Evolutionary conservation across 2,329 filamentous ascomycete genomes (phyloP).

Genomic region (Paramyrothecium roridum): DNA sequence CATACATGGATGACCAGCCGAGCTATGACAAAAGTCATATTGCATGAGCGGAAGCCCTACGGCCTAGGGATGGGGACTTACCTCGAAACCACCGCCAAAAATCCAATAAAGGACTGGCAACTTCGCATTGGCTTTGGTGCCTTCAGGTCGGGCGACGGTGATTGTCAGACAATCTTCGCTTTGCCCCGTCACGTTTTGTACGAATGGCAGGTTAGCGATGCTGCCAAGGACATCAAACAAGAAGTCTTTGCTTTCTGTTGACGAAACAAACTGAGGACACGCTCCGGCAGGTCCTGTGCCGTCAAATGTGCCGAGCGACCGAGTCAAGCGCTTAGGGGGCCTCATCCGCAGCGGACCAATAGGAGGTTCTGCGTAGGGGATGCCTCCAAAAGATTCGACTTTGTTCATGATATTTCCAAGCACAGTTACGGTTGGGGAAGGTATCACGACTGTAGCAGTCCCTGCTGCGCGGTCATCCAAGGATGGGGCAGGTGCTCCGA

Average conservation of each 20-base stretch:
- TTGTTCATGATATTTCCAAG: slow-evolving; percentile 12
- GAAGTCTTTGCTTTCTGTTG: slow-evolving; percentile 29
- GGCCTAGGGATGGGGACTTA: slow-evolving; percentile 1
- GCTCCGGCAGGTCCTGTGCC: slow-evolving; percentile 45
- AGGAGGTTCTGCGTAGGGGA: slow-evolving; percentile 63
- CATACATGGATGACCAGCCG: slow-evolving; percentile 30
- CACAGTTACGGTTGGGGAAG: slow-evolving; percentile 12
- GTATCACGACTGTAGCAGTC: slow-evolving; percentile 12
- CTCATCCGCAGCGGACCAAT: slow-evolving; percentile 55
- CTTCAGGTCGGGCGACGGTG: slow-evolving; percentile 42
- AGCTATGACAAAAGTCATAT: slow-evolving; percentile 11
- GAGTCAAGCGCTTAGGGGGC: slow-evolving; percentile 50
- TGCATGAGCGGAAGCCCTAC: not conserved
- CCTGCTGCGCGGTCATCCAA: slow-evolving; percentile 38
- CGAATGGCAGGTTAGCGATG: slow-evolving; percentile 38
- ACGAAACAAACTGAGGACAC: slow-evolving; percentile 58
- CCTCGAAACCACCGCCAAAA: slow-evolving; percentile 48
- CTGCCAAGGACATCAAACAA: slow-evolving; percentile 33
- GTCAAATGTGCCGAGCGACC: slow-evolving; percentile 46
- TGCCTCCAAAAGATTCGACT: slow-evolving; percentile 59
- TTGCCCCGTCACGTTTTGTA: slow-evolving; percentile 37
- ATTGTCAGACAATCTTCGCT: slow-evolving; percentile 51
- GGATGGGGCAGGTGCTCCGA: slow-evolving; percentile 12
- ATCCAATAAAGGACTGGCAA: slow-evolving; percentile 58
- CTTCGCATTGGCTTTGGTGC: slow-evolving; percentile 36